phyloP scores from a whole-genome alignment of 495 filamentous ascomycete species.

The Aspergillus funiculosus region DNA sequence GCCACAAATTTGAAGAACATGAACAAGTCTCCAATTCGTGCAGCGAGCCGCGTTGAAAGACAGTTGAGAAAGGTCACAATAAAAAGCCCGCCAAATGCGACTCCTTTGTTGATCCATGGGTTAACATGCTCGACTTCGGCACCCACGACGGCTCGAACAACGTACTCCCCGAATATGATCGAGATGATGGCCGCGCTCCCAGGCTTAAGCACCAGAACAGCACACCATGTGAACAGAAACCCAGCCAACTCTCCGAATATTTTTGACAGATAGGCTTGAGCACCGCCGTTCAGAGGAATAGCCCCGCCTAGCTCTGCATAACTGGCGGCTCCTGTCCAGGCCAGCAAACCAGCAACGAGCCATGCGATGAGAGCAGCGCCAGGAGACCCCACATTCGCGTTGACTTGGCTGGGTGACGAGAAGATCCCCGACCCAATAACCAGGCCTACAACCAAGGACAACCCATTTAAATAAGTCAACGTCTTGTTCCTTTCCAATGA shows the following conservation, averaged over 20 bases:
- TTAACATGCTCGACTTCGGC: slow-evolving; percentile 70
- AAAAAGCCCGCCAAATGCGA: slow-evolving; percentile 70
- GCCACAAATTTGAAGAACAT: slow-evolving; percentile 97
- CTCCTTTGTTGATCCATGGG: slow-evolving; percentile 84
- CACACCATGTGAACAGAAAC: slow-evolving; percentile 94
- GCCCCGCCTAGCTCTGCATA: slow-evolving; percentile 95
- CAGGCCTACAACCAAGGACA: slow-evolving; percentile 83
- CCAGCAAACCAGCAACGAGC: slow-evolving; percentile 81
- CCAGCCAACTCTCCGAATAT: slow-evolving; percentile 91
- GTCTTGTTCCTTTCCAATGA: slow-evolving; percentile 92
- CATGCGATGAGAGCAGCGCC: slow-evolving; percentile 87
- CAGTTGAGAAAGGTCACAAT: slow-evolving; percentile 81
- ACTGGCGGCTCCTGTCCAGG: slow-evolving; percentile 94
- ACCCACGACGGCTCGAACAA: slow-evolving; percentile 78
- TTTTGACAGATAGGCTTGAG: slow-evolving; percentile 88
- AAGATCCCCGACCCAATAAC: slow-evolving; percentile 99
- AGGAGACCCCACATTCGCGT: slow-evolving; percentile 84
- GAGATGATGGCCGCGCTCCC: slow-evolving; percentile 90
- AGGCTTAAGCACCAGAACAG: slow-evolving; percentile 89
- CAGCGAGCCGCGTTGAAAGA: slow-evolving; percentile 80
- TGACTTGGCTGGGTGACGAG: slow-evolving; percentile 90
- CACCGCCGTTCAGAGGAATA: slow-evolving; percentile 90
- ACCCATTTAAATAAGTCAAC: slow-evolving; percentile 85
- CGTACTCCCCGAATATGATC: slow-evolving; percentile 96
- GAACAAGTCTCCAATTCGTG: slow-evolving; percentile 77